A percentile compares a stretch with the other conserved stretches of the same genome.
Evolutionary conservation across 2,329 filamentous ascomycete species (phyloP).

Genomic region (Colletotrichum sp.): DNA sequence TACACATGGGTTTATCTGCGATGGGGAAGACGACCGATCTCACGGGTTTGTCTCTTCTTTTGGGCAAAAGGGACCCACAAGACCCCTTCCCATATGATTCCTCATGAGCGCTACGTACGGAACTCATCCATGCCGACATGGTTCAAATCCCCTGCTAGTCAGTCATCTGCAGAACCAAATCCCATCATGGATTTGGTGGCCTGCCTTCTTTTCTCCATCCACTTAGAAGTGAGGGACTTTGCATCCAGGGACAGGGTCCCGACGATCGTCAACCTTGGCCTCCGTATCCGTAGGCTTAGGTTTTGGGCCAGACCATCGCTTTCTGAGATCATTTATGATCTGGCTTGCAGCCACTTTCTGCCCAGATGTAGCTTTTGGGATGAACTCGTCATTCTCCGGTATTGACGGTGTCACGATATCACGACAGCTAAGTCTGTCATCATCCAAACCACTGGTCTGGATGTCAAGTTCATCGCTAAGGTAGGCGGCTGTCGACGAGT

Average conservation of each 20-base stretch:
- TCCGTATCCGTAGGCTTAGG: background rate
- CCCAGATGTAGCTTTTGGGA: background rate
- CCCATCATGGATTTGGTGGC: background rate
- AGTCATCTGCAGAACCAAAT: background rate
- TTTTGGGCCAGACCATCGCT: background rate
- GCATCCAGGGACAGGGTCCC: conserved; percentile 1
- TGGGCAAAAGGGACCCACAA: background rate
- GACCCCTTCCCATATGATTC: background rate
- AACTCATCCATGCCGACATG: background rate
- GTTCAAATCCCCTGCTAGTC: background rate
- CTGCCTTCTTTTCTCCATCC: background rate
- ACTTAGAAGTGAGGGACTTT: background rate
- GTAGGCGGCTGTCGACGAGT: background rate
- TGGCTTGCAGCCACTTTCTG: background rate
- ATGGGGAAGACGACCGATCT: background rate
- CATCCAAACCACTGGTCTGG: background rate
- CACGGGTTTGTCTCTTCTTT: background rate
- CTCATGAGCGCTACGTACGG: background rate
- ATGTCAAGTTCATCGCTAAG: background rate
- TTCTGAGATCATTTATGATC: conserved; percentile 1
- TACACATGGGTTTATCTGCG: background rate
- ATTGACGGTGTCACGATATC: background rate
- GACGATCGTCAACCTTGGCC: background rate
- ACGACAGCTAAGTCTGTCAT: background rate
- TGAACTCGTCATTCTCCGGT: background rate